Evolutionary conservation across 1,284 basidiomycete genomes (phyloP).

Genomic region (Puccinia triticina): DNA sequence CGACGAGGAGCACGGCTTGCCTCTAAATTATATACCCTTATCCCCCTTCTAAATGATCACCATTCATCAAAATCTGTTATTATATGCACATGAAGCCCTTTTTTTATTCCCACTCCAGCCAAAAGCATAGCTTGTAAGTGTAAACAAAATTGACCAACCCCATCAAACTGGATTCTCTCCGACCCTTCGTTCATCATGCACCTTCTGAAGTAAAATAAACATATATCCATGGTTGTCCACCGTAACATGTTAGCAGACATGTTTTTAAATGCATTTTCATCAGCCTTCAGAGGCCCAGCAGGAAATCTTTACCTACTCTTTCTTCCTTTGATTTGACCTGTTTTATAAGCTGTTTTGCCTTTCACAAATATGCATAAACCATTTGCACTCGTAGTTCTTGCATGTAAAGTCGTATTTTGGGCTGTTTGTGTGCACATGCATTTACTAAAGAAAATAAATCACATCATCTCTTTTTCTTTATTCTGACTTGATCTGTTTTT

Average conservation of each 20-base stretch:
- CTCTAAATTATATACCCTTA: conserved; percentile 29
- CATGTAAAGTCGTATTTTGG: not conserved
- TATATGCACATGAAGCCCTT: not conserved
- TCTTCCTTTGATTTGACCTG: too few species aligned
- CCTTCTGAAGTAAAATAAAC: too few species aligned
- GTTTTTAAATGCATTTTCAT: too few species aligned
- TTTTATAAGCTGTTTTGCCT: too few species aligned
- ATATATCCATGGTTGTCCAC: too few species aligned
- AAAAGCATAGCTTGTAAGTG: not conserved
- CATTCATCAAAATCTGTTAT: not conserved
- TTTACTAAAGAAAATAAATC: not conserved
- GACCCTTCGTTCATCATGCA: not conserved
- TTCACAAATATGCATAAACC: not conserved
- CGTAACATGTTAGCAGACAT: too few species aligned
- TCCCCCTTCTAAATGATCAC: conserved; percentile 19
- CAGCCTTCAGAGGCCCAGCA: too few species aligned
- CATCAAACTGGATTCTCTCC: not conserved
- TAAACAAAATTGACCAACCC: not conserved
- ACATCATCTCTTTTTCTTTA: too few species aligned
- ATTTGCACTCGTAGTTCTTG: not conserved
- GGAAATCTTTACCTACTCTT: too few species aligned
- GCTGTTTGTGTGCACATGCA: not conserved
- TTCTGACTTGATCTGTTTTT: too few species aligned
- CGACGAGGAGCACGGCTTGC: not conserved
- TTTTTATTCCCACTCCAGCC: not conserved